Evolutionary conservation across 805 yeast genomes (phyloP), one percentile per base, ranked within the genome.

Genomic region (Candida nemodendra): DNA sequence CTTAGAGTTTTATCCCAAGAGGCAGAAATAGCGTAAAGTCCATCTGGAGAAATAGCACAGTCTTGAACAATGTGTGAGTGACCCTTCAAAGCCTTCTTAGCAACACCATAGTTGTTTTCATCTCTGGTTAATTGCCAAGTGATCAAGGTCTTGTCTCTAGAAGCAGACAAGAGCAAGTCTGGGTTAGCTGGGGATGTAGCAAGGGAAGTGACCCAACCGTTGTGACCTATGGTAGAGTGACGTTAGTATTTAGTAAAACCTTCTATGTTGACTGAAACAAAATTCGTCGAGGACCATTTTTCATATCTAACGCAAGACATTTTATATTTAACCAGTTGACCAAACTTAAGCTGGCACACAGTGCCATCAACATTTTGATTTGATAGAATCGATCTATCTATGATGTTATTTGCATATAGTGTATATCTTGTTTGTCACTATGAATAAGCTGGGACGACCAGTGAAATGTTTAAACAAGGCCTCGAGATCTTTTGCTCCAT

Each of bases 1-100:
- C 98, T 91, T 70, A 95, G 79, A 66, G 99, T 90, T 79, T 85
- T 88, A 74, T 93, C 99, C 99, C 99, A 93, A 62, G 99, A 93
- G 65, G 95, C 96, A 53, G 99, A 93, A 70, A 93, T 77, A 65
- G 97, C 98, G 79, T 81, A 91, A 65, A 83, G 81, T 71, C 98
- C 98, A 69, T 93, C 99, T 67, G 95, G 89, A 54, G 98, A 87
- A 75, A 93, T 84, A 68, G 93, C 86, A 69, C 89, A 91, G 69
- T 93, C 99, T 76, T 89, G 90, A 59, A 93, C 96, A 65, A 93
- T 91, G 89, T 93, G 99, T 60, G 95, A 84, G 88, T 93, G 99
- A 68, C 99, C 99, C 68, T 79, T 84, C 72, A 93, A 82, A 58
- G 97, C 87, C 75, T 84, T 88, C 79, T 89, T 87, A 71, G 99